Evolutionary conservation across 2,329 filamentous ascomycete species (phyloP).

Genomic region (Fusarium verticillioides): DNA sequence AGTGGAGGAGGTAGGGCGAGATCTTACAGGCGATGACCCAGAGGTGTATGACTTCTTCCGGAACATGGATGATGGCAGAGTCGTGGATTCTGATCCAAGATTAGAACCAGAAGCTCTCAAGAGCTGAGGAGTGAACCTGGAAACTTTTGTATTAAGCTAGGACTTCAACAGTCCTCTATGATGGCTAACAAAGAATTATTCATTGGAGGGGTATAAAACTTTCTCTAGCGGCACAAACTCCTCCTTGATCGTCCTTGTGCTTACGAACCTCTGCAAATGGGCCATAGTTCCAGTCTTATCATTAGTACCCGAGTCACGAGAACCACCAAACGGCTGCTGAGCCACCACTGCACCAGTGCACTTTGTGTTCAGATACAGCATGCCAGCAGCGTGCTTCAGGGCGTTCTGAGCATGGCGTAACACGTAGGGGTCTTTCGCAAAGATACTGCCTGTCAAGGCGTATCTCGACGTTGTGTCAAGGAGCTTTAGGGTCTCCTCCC

Average conservation of each 20-base stretch:
- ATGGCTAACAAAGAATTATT: background rate
- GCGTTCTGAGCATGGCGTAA: conserved; percentile 72
- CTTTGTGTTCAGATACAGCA: conserved; percentile 73
- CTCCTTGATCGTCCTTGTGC: conserved; percentile 72
- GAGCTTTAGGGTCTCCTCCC: conserved; percentile 29
- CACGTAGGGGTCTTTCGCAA: conserved; percentile 71
- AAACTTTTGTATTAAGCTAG: background rate
- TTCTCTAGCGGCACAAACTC: conserved; percentile 61
- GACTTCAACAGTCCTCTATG: rapidly evolving
- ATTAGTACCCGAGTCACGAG: conserved; percentile 72
- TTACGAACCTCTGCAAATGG: conserved; percentile 69
- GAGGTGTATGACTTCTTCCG: background rate
- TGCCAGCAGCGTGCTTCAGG: conserved; percentile 74
- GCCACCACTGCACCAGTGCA: conserved; percentile 71
- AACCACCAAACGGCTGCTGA: conserved; percentile 74
- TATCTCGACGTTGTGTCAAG: conserved; percentile 36
- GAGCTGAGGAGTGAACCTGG: background rate
- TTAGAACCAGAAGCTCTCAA: background rate
- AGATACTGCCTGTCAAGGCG: conserved; percentile 74
- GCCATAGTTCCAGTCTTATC: conserved; percentile 73
- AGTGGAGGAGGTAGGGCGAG: background rate
- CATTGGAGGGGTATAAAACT: conserved; percentile 33
- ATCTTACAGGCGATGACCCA: background rate
- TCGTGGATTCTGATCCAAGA: background rate
- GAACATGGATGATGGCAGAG: background rate